phyloP scores from a whole-genome alignment of 2,329 filamentous ascomycete genomes.

The Epichloe sibirici region DNA sequence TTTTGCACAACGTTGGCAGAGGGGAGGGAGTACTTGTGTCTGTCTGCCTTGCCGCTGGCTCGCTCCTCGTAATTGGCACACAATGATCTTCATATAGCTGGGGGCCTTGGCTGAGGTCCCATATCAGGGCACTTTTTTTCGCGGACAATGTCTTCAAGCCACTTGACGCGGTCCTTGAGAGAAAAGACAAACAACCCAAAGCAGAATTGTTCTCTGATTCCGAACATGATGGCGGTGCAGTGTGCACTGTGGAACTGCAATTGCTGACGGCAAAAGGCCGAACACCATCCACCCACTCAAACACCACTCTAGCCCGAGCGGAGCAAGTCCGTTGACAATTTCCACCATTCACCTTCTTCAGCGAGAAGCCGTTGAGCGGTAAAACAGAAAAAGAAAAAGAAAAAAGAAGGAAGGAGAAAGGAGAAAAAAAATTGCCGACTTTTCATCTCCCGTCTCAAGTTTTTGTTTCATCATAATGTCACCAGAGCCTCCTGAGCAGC shows the following conservation, averaged over 20 bases:
- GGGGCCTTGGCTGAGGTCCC: constrained; percentile 19
- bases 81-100: not conserved
- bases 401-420: too few species aligned
- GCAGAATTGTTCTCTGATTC: not conserved
- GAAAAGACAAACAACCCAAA: too few species aligned
- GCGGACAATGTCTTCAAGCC: constrained; percentile 33
- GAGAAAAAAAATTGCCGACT: too few species aligned
- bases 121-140: constrained; percentile 27
- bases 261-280: not conserved
- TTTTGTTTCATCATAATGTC: not conserved
- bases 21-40: too few species aligned
- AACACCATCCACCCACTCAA: not conserved
- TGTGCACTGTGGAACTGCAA: not conserved
- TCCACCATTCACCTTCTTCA: not conserved
- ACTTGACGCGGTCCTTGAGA: constrained; percentile 10
- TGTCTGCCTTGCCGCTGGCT: not conserved
- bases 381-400: too few species aligned
- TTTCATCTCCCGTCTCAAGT: not conserved
- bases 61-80: not conserved
- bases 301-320: not conserved
- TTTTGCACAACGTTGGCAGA: too few species aligned
- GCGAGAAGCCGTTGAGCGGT: too few species aligned
- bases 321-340: not conserved
- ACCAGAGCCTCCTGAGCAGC: not conserved
- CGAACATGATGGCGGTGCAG: not conserved